Percentiles rank a stretch among this genome's conserved stretches.
Conservation (phyloP, 202 grass and related monocot genomes). For the Cymbopogon flexuosus region DNA sequence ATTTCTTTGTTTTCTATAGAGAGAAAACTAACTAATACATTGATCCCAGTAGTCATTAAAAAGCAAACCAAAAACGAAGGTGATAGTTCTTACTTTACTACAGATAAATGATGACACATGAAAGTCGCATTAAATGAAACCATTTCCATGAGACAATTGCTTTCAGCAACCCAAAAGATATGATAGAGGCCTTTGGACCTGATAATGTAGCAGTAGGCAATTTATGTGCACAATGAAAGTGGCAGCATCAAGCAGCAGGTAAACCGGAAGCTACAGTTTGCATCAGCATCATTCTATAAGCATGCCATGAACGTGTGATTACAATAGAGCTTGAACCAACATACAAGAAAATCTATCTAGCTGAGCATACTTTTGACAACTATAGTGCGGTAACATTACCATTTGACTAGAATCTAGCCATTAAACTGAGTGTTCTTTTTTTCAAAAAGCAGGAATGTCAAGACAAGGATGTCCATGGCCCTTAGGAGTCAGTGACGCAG, state of each 20-base stretch:
- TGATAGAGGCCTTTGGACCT: neutral
- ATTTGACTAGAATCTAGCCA: neutral
- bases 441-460: neutral
- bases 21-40: neutral
- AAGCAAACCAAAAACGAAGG: neutral
- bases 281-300: neutral
- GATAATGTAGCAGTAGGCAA: neutral
- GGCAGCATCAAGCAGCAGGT: neutral
- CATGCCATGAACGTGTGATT: neutral
- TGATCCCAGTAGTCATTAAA: neutral
- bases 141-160: neutral
- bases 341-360: neutral
- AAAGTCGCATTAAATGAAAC: neutral
- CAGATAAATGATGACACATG: neutral
- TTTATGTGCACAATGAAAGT: neutral
- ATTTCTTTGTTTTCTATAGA: neutral
- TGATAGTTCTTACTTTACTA: neutral
- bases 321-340: neutral
- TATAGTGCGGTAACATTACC: neutral
- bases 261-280: neutral
- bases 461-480: neutral
- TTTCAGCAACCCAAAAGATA: conserved; percentile 12
- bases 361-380: neutral
- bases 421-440: neutral
- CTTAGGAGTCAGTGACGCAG: neutral